Evolutionary conservation across 805 yeast genomes (phyloP), one percentile per base, ranked within the genome.

Genomic region (Wickerhamomyces ciferrii): DNA sequence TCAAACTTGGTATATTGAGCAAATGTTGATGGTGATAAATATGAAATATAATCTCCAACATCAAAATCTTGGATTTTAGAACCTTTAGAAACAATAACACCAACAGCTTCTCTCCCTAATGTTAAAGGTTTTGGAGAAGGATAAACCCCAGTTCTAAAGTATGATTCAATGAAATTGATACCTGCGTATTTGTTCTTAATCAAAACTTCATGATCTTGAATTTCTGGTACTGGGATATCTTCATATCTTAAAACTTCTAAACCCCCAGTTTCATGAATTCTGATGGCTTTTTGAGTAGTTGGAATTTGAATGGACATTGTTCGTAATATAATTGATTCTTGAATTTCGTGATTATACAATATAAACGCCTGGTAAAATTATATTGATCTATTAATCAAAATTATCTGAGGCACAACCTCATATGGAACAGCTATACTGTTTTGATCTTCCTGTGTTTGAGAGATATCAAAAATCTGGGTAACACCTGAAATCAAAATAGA

Each of bases 101-200:
- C 96, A 20, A 80, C 65, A 2, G 88, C 92, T 56, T 82, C 88
- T 49, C 89, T 72, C 23, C 96, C 96, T 29, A 86, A 69, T 23
- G 78, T 66, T 50, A 70, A 74, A 0, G 98, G 97, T 42, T 66
- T 60, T 27, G 67, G 58, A 14, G 71, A 57, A 8, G 87, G 84
- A 59, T 91, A 91, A 5, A 84, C 57, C 5, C 97, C 97, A 43
- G 69, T 76, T 59, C 97, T 77, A 70, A 86, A 87, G 66, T 90
- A 91, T 5, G 81, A 71, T 58, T 91, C 97, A 53, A 89, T 84
- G 69, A 78, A 86, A 56, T 89, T 89, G 57, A 89, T 69, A 29
- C 98, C 98, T 13, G 90, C 74, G 55, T 78, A 89, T 46, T 70
- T 73, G 71, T 85, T 87, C 66, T 84, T 83, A 59, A 91, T 72